phyloP scores from a whole-genome alignment of 176 grass and related monocot species.

The Paspalum notatum region DNA sequence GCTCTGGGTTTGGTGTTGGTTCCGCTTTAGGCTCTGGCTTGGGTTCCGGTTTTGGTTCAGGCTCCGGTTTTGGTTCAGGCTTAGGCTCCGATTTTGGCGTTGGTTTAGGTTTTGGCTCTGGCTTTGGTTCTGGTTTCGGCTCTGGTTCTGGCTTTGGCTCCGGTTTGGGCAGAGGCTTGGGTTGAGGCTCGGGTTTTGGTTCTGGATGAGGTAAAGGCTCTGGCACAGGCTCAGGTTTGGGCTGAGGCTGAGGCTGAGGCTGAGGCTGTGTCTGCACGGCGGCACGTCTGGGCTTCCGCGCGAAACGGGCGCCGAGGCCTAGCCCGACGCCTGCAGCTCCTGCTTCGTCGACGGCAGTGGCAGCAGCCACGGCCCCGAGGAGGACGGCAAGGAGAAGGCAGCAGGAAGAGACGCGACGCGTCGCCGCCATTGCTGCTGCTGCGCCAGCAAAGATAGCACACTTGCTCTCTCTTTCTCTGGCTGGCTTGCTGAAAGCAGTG shows the following conservation, averaged over 20 bases:
- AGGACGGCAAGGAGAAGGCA: slow-evolving; percentile 16
- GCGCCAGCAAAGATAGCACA: background rate
- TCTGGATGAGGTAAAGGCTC: background rate
- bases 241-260: background rate
- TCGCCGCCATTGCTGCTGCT: slow-evolving; percentile 21
- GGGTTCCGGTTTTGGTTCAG: background rate
- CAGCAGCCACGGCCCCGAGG: background rate
- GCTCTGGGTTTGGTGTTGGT: background rate
- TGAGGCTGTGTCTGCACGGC: background rate
- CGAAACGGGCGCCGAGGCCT: slow-evolving; percentile 1
- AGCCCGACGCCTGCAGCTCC: slow-evolving; percentile 10
- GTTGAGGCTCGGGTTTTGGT: background rate
- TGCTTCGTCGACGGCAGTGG: background rate
- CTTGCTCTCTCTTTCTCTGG: background rate
- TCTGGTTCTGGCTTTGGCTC: background rate
- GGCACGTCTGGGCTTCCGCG: background rate
- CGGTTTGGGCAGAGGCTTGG: accelerated
- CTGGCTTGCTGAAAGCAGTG: background rate
- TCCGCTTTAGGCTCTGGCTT: background rate
- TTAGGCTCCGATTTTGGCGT: background rate
- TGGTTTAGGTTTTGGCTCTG: background rate
- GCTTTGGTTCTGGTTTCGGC: background rate
- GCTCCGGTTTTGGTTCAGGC: background rate
- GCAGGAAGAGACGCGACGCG: slow-evolving; percentile 5
- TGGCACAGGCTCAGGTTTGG: background rate